phyloP scores from a whole-genome alignment of 257 asterid genomes.

The Prunella vulgaris region DNA sequence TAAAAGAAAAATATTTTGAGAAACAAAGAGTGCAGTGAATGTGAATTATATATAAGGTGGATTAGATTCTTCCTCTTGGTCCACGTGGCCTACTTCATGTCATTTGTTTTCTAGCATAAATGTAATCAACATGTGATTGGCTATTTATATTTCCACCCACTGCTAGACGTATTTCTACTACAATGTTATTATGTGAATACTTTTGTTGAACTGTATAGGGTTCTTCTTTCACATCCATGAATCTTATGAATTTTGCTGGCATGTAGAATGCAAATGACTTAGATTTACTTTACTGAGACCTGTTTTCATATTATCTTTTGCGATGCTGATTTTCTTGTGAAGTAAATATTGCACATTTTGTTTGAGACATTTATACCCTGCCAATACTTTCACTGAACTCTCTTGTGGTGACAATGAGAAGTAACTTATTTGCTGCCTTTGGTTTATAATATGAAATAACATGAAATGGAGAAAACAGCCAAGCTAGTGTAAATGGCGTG shows the following conservation, averaged over 20 bases:
- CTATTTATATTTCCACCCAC: neutral
- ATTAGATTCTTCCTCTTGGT: neutral
- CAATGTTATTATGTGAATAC: neutral
- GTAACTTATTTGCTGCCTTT: neutral
- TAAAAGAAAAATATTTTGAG: too few relatives aligned
- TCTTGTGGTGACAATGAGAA: neutral
- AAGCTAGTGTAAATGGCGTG: neutral
- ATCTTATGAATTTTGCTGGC: neutral
- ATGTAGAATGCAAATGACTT: neutral
- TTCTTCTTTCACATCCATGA: constrained; percentile 1
- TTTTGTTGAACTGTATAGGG: neutral
- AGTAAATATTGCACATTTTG: neutral
- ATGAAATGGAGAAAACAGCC: neutral
- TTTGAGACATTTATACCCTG: neutral
- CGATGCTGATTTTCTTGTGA: neutral
- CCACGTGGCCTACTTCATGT: neutral
- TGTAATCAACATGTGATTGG: neutral
- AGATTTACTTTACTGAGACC: neutral
- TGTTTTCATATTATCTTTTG: neutral
- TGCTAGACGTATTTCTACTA: neutral
- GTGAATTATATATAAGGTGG: constrained; percentile 4
- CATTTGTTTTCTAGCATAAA: neutral
- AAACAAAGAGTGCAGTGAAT: neutral
- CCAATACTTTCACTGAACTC: too few relatives aligned
- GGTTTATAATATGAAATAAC: neutral